These are phyloP conservation scores for Leishmania tarentolae DNA, from an alignment of 208 protist species.

Conservation along the genomic window DNA sequence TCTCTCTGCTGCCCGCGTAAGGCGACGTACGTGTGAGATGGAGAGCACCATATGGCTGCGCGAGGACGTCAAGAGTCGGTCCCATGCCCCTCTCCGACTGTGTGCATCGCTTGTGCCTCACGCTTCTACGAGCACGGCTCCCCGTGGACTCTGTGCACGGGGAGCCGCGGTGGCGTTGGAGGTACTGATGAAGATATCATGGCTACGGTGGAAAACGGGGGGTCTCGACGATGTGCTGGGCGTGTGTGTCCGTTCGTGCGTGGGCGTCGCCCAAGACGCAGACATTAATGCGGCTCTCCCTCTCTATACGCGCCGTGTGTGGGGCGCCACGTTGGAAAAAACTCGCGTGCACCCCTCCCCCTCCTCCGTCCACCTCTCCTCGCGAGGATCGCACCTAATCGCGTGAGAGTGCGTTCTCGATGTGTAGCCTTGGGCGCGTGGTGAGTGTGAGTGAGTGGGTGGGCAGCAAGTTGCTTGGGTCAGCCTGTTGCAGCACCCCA, in stretches of 20 bases:
- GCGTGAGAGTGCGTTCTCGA: neutral
- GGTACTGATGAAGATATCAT: neutral
- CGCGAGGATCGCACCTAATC: neutral
- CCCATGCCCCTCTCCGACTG: neutral
- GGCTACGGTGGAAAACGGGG: neutral
- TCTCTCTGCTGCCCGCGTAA: conserved; percentile 27
- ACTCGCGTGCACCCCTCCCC: neutral
- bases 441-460: neutral
- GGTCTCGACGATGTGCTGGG: neutral
- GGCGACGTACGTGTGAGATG: neutral
- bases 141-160: too few relatives aligned
- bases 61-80: neutral
- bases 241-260: neutral
- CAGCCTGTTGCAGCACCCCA: neutral
- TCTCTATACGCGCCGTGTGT: neutral
- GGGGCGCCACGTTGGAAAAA: neutral
- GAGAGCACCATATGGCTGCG: neutral
- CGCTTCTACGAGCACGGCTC: neutral
- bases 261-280: neutral
- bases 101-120: neutral
- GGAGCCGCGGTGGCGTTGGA: neutral
- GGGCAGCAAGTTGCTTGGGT: neutral
- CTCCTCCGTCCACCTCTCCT: neutral
- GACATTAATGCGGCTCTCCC: neutral
- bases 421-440: neutral